Conservation (phyloP, 345 rosid genomes). For the Eutrema yunnanense region DNA sequence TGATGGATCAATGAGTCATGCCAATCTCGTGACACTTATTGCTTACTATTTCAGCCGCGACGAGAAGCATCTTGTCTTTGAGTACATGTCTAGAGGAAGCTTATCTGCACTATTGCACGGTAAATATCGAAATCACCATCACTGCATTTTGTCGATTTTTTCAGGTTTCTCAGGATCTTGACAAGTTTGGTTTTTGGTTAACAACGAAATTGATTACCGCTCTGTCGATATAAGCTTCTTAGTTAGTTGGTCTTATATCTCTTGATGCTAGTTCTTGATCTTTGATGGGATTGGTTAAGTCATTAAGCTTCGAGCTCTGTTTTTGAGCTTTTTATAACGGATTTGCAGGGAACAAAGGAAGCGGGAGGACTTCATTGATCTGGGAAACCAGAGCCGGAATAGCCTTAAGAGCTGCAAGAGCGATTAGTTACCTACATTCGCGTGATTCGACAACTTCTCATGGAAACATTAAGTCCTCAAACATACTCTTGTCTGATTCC, state of each 20-base stretch:
- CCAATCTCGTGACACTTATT: slow-evolving; percentile 49
- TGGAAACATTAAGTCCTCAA: slow-evolving; percentile 92
- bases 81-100: slow-evolving; percentile 67
- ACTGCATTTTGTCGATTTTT: not conserved
- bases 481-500: too few species aligned
- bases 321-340: not conserved
- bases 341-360: slow-evolving; percentile 58
- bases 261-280: not conserved
- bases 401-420: slow-evolving; percentile 81
- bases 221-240: not conserved
- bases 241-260: not conserved
- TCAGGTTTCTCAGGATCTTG: not conserved
- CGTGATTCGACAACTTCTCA: slow-evolving; percentile 58
- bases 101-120: slow-evolving; percentile 69
- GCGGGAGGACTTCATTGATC: slow-evolving; percentile 70
- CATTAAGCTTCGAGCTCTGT: not conserved
- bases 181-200: not conserved
- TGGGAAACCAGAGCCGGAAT: slow-evolving; percentile 77
- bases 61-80: slow-evolving; percentile 68
- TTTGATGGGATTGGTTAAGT: not conserved
- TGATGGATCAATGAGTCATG: slow-evolving; percentile 73
- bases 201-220: not conserved
- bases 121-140: slow-evolving; percentile 4
- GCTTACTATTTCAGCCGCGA: slow-evolving; percentile 53
- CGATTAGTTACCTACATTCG: slow-evolving; percentile 70